These are phyloP conservation scores for Ceratocystis lukuohia DNA, from an alignment of 2,329 filamentous ascomycete species.

Conservation along the genomic window DNA sequence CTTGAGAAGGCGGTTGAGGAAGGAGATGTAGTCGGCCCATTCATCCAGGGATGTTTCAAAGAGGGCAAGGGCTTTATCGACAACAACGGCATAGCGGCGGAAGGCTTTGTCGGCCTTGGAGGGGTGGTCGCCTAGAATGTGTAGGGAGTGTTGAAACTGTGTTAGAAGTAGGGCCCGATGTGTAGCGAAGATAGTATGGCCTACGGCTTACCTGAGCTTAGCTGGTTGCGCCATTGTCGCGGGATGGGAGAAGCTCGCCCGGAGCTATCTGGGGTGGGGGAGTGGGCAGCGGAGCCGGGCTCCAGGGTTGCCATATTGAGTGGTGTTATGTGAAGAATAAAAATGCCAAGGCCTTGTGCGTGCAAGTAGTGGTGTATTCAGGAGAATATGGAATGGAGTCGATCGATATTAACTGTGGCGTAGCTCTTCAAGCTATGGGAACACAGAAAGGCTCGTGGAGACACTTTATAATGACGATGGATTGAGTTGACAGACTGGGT, in stretches of 20 bases:
- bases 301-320: constrained; percentile 14
- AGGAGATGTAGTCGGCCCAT: constrained; percentile 99
- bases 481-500: background rate
- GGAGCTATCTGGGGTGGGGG: constrained; percentile 67
- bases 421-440: constrained; percentile 1
- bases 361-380: background rate
- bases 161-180: background rate
- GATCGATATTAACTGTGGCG: background rate
- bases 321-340: background rate
- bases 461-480: background rate
- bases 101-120: constrained; percentile 51
- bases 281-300: constrained; percentile 33
- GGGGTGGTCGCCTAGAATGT: constrained; percentile 37
- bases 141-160: background rate
- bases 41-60: constrained; percentile 92
- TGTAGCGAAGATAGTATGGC: constrained; percentile 13
- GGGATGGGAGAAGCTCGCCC: constrained; percentile 64
- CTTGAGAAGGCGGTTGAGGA: constrained; percentile 81
- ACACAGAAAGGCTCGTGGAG: background rate
- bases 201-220: constrained; percentile 52
- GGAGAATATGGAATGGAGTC: background rate
- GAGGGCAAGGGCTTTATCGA: constrained; percentile 74
- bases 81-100: constrained; percentile 75
- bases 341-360: background rate
- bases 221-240: constrained; percentile 63